phyloP scores from a whole-genome alignment of 2,329 filamentous ascomycete genomes.

The Colletotrichum sp. region DNA sequence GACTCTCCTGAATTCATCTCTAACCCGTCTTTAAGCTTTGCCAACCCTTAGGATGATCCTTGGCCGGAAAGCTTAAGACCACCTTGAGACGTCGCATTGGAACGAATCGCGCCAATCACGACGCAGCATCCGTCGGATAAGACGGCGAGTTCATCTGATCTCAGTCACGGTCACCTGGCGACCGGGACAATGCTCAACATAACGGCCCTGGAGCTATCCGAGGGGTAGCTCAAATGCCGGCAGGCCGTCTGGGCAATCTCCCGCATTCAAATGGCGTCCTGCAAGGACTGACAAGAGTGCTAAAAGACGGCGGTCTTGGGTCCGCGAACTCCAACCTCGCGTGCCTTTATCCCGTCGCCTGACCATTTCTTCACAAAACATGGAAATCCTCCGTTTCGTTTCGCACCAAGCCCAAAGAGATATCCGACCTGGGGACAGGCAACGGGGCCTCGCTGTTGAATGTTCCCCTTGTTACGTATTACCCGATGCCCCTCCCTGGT shows the following conservation, averaged over 20 bases:
- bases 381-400: neutral
- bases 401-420: neutral
- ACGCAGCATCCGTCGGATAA: neutral
- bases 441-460: neutral
- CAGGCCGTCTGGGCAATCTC: neutral
- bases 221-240: neutral
- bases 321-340: neutral
- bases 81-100: neutral
- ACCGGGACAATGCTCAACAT: neutral
- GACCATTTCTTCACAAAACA: neutral
- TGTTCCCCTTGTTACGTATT: neutral
- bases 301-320: neutral
- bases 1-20: neutral
- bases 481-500: neutral
- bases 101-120: constrained; percentile 6
- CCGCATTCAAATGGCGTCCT: neutral
- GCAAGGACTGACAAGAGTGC: neutral
- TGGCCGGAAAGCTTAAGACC: neutral
- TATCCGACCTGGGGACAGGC: neutral
- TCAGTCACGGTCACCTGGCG: neutral
- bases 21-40: neutral
- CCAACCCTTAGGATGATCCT: neutral
- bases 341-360: neutral
- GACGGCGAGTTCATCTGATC: constrained; percentile 15
- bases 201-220: neutral